Evolutionary conservation across 1,139 yeast genomes (phyloP).

Genomic region (Sugiyamaella pinicola): DNA sequence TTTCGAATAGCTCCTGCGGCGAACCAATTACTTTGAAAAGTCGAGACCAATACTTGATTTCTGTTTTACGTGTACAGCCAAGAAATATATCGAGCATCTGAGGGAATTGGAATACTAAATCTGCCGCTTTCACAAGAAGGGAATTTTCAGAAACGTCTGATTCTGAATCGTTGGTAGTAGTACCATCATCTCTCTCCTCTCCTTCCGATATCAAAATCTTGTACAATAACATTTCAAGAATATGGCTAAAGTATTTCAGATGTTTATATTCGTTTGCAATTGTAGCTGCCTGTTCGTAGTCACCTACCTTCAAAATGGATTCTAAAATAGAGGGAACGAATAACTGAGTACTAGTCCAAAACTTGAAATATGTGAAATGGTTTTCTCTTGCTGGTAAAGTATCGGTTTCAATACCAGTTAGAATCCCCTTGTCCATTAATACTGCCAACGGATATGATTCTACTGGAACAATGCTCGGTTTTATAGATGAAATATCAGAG

Average conservation of each 20-base stretch:
- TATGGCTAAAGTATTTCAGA: slow-evolving; percentile 51
- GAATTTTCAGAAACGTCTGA: slow-evolving; percentile 30
- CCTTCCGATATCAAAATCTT: slow-evolving; percentile 40
- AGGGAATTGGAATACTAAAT: slow-evolving; percentile 41
- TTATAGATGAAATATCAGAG: not conserved
- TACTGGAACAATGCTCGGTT: slow-evolving; percentile 31
- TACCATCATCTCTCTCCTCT: slow-evolving; percentile 28
- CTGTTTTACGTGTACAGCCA: slow-evolving; percentile 67
- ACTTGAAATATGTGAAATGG: slow-evolving; percentile 41
- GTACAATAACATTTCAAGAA: slow-evolving; percentile 52
- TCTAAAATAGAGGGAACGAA: slow-evolving; percentile 43
- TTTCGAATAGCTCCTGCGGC: slow-evolving; percentile 45
- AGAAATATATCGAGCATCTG: slow-evolving; percentile 53
- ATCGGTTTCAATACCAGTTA: slow-evolving; percentile 46
- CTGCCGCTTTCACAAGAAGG: slow-evolving; percentile 31
- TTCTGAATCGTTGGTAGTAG: slow-evolving; percentile 24
- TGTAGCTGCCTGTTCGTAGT: slow-evolving; percentile 37
- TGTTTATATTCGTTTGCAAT: slow-evolving; percentile 46
- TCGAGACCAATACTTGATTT: slow-evolving; percentile 60
- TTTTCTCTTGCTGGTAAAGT: slow-evolving; percentile 42
- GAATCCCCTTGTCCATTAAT: slow-evolving; percentile 45
- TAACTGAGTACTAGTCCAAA: slow-evolving; percentile 43
- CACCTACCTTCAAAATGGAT: slow-evolving; percentile 34
- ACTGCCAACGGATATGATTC: slow-evolving; percentile 48
- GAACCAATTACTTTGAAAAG: slow-evolving; percentile 50